Evolutionary conservation across 139 green algal genomes (phyloP).

Genomic region (Edaphochlamys debaryana): DNA sequence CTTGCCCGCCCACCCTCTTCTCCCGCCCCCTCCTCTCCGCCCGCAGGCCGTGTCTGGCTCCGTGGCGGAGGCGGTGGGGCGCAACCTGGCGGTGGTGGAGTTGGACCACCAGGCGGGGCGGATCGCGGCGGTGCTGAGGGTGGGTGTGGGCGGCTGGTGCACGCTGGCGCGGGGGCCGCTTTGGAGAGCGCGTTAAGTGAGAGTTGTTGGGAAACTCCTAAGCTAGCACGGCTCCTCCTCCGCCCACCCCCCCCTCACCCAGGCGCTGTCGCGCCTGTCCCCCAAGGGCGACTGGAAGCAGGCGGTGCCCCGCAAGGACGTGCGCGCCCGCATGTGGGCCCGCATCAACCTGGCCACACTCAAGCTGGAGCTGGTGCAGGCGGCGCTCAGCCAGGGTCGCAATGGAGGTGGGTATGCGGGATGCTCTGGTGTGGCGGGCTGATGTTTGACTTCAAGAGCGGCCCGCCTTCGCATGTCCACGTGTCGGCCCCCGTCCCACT

Average conservation of each 20-base stretch:
- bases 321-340: neutral
- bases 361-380: constrained; percentile 39
- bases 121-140: constrained; percentile 41
- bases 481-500: too few relatives aligned
- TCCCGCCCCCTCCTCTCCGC: too few relatives aligned
- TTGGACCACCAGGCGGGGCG: constrained; percentile 36
- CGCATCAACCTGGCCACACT: constrained; percentile 44
- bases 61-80: neutral
- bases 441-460: neutral
- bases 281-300: neutral
- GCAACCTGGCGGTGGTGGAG: constrained; percentile 43
- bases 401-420: neutral
- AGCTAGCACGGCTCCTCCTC: neutral
- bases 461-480: neutral
- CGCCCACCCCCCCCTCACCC: neutral
- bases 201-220: neutral
- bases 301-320: neutral
- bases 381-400: constrained; percentile 13
- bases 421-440: neutral
- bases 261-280: constrained; percentile 4
- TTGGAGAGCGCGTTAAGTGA: constrained; percentile 1
- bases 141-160: neutral
- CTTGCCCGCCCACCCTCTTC: too few relatives aligned
- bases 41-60: neutral
- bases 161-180: neutral